These are phyloP conservation scores for Oryza australiensis DNA, from an alignment of 176 grass and related monocot species.

Conservation along the genomic window DNA sequence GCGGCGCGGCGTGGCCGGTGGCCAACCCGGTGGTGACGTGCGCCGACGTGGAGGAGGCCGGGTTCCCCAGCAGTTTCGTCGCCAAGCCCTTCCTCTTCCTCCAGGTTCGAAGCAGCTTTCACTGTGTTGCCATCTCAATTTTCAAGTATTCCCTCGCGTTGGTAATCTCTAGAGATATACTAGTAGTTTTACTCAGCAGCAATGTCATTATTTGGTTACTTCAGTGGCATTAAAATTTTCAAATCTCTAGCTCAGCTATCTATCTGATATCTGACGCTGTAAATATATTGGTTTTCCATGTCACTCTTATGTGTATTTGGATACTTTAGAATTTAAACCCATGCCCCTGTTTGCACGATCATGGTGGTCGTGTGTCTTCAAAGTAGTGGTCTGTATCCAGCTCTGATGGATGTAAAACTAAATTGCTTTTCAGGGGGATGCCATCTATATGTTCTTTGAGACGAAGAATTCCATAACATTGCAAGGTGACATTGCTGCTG, in stretches of 20 bases:
- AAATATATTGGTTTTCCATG: background rate
- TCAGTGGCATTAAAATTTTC: background rate
- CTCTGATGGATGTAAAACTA: background rate
- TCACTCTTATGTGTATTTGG: background rate
- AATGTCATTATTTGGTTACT: background rate
- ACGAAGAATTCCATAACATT: conserved; percentile 68
- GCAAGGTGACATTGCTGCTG: conserved; percentile 87
- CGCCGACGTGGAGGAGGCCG: conserved; percentile 49
- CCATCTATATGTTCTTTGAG: conserved; percentile 89
- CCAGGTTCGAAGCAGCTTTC: conserved; percentile 52
- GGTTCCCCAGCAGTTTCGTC: conserved; percentile 78
- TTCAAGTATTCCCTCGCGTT: background rate
- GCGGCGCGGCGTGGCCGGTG: conserved; percentile 71
- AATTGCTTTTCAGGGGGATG: conserved; percentile 49
- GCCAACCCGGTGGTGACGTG: conserved; percentile 84
- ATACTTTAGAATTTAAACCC: background rate
- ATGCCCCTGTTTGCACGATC: background rate
- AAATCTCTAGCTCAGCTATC: background rate
- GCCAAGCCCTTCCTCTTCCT: conserved; percentile 86
- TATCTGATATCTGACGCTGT: background rate
- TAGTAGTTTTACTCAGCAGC: no score
- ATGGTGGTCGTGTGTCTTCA: background rate
- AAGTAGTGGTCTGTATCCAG: background rate
- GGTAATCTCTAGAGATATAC: background rate
- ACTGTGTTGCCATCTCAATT: background rate